Percentiles rank a stretch among this genome's conserved stretches.
Conservation (phyloP, 306 rosid genomes). For the Cucurbita argyrosperma region DNA sequence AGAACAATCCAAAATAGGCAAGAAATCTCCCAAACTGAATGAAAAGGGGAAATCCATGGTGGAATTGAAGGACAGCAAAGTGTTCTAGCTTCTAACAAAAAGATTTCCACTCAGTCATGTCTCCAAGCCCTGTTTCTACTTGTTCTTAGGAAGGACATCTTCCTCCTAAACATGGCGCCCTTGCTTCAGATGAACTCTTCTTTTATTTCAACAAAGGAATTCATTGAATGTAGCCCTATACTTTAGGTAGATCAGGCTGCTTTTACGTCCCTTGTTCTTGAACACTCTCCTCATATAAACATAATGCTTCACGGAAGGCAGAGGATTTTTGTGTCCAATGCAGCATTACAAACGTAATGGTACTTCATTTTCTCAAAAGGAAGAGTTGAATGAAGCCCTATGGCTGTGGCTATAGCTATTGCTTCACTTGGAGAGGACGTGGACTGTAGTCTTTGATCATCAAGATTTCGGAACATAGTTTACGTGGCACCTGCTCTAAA, state of each 20-base stretch:
- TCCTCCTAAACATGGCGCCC: neutral
- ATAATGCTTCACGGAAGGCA: neutral
- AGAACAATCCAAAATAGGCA: no score
- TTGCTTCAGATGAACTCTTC: neutral
- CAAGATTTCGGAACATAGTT: slow-evolving; percentile 54
- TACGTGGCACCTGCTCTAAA: slow-evolving; percentile 62
- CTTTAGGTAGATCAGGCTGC: neutral
- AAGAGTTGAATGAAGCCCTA: slow-evolving; percentile 4
- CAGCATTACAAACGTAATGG: neutral
- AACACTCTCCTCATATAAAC: neutral
- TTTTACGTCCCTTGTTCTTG: neutral
- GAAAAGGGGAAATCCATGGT: neutral
- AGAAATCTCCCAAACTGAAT: neutral
- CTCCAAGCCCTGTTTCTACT: neutral
- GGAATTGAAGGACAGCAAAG: neutral
- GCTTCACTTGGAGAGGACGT: neutral
- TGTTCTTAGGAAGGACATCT: neutral
- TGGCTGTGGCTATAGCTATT: slow-evolving; percentile 4
- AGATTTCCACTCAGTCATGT: neutral
- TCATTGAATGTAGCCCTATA: neutral
- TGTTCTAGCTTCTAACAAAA: neutral
- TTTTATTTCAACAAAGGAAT: neutral
- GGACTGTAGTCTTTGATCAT: slow-evolving; percentile 51
- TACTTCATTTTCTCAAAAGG: neutral
- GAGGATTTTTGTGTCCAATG: neutral